These are phyloP conservation scores for Ogataea philodendri DNA, from an alignment of 805 yeast genomes.

Conservation along the genomic window DNA sequence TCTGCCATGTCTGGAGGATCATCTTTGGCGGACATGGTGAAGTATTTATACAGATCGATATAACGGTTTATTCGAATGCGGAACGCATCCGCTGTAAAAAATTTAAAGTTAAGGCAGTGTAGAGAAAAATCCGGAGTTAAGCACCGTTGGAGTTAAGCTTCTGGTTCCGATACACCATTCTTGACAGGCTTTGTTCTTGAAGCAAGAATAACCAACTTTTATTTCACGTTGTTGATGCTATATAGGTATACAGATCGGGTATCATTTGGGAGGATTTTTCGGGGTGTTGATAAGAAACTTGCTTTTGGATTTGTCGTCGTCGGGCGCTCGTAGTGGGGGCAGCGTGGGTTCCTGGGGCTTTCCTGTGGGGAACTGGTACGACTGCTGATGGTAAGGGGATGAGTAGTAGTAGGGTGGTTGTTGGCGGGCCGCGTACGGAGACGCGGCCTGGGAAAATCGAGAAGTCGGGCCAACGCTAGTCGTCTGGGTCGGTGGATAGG, in stretches of 20 bases:
- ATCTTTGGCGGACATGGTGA: too few species aligned
- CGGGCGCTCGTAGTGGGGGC: conserved; percentile 15
- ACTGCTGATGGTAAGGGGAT: conserved; percentile 18
- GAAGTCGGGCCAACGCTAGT: conserved; percentile 11
- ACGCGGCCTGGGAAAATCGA: conserved; percentile 13
- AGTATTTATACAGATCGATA: too few species aligned
- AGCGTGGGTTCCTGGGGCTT: conserved; percentile 14
- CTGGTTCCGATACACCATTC: too few species aligned
- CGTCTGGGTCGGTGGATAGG: conserved; percentile 6
- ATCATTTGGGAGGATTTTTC: conserved; percentile 26
- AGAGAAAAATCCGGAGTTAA: too few species aligned
- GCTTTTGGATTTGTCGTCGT: conserved; percentile 16
- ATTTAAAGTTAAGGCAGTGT: too few species aligned
- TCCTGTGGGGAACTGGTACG: conserved; percentile 12
- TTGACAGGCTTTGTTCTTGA: background rate
- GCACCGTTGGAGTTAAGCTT: too few species aligned
- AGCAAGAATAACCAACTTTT: too few species aligned
- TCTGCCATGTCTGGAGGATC: too few species aligned
- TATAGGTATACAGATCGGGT: conserved; percentile 5
- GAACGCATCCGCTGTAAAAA: too few species aligned
- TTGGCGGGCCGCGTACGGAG: conserved; percentile 15
- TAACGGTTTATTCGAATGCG: too few species aligned
- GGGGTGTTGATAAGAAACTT: conserved; percentile 27
- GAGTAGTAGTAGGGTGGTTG: conserved; percentile 16
- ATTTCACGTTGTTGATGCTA: conserved; percentile 5